A percentile compares a stretch with the other conserved stretches of the same genome.
Conservation (phyloP, 2,329 filamentous ascomycete species). For the Ascochyta fabae region DNA sequence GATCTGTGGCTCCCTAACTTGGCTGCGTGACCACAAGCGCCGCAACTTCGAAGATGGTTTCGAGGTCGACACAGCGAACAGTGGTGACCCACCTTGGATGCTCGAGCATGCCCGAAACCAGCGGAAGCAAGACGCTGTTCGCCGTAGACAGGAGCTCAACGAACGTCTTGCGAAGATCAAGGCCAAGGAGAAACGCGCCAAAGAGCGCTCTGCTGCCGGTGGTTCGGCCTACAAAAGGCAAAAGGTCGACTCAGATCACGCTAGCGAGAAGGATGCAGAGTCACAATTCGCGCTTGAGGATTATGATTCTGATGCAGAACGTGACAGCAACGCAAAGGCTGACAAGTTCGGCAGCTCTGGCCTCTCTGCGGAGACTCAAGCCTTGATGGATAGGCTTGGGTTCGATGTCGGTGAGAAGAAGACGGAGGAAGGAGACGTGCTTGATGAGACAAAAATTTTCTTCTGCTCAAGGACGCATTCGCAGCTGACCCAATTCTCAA, state of each 20-base stretch:
- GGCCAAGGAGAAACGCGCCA: slow-evolving; percentile 66
- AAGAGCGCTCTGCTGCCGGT: slow-evolving; percentile 58
- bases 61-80: slow-evolving; percentile 55
- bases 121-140: slow-evolving; percentile 69
- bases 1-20: slow-evolving; percentile 87
- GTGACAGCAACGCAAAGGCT: slow-evolving; percentile 26
- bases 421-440: slow-evolving; percentile 57
- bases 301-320: slow-evolving; percentile 69
- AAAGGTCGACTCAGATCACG: slow-evolving; percentile 23
- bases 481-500: slow-evolving; percentile 85
- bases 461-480: slow-evolving; percentile 95
- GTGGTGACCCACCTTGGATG: slow-evolving; percentile 85
- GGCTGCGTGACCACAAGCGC: slow-evolving; percentile 84
- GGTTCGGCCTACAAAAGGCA: slow-evolving; percentile 56
- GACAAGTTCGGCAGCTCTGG: slow-evolving; percentile 49
- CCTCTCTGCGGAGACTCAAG: slow-evolving; percentile 76
- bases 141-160: slow-evolving; percentile 75
- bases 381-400: slow-evolving; percentile 69
- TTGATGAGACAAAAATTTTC: slow-evolving; percentile 81
- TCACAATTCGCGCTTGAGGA: slow-evolving; percentile 78
- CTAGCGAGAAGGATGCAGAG: slow-evolving; percentile 55
- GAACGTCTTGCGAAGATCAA: slow-evolving; percentile 69
- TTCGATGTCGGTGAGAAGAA: slow-evolving; percentile 42
- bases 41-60: slow-evolving; percentile 61
- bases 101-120: slow-evolving; percentile 75